phyloP scores from a whole-genome alignment of 2,329 filamentous ascomycete species.

The Monilinia vaccinii-corymbosi region DNA sequence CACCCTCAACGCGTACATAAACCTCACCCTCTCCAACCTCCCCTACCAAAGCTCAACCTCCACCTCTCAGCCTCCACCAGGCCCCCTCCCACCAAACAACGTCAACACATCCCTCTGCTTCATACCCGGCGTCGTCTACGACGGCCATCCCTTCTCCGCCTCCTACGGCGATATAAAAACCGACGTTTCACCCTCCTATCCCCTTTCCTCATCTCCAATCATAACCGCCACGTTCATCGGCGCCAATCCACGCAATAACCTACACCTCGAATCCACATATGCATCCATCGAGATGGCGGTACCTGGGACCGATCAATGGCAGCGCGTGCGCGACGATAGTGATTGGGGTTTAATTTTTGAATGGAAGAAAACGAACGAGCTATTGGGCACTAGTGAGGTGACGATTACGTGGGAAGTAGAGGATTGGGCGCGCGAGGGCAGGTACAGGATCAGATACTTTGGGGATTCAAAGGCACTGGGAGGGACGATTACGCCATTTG shows the following conservation, averaged over 20 bases:
- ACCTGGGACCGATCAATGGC: conserved; percentile 45
- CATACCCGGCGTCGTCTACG: conserved; percentile 69
- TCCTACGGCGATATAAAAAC: conserved; percentile 59
- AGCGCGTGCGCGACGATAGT: conserved; percentile 56
- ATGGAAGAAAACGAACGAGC: conserved; percentile 63
- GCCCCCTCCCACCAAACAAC: conserved; percentile 72
- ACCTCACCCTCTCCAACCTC: conserved; percentile 67
- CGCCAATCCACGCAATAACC: conserved; percentile 83
- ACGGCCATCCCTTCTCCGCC: conserved; percentile 56
- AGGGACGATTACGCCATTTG: conserved; percentile 56
- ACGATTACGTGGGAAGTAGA: conserved; percentile 73
- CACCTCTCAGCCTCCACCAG: conserved; percentile 34
- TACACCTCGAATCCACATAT: conserved; percentile 69
- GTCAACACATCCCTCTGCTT: conserved; percentile 67
- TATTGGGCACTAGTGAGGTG: conserved; percentile 70
- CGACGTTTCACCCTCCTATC: conserved; percentile 45
- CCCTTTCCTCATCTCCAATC: conserved; percentile 41
- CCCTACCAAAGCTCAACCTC: conserved; percentile 49
- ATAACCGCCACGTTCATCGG: conserved; percentile 68
- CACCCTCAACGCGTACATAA: conserved; percentile 79
- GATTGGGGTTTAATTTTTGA: conserved; percentile 79
- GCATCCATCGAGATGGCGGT: conserved; percentile 61
- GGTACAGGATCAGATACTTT: conserved; percentile 74
- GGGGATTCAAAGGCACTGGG: conserved; percentile 65
- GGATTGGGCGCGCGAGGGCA: conserved; percentile 48